Evolutionary conservation across 129 eudicot genomes (phyloP).

Genomic region (Solidago caesia): DNA sequence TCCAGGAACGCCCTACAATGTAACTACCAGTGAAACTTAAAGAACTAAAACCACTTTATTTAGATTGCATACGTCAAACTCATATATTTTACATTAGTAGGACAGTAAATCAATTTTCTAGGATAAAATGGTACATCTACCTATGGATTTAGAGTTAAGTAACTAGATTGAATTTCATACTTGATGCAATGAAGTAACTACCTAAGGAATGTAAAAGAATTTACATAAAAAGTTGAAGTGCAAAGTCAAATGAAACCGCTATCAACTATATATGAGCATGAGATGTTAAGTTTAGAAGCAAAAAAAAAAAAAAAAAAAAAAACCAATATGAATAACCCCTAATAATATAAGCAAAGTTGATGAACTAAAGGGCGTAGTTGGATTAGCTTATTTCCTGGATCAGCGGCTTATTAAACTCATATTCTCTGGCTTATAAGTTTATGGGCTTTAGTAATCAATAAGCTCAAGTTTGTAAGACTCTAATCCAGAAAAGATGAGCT

Average conservation of each 20-base stretch:
- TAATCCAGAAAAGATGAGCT: too few species aligned
- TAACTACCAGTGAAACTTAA: slow-evolving; percentile 13
- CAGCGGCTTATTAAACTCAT: too few species aligned
- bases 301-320: not conserved
- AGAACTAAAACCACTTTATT: not conserved
- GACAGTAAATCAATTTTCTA: slow-evolving; percentile 7
- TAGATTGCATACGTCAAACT: not conserved
- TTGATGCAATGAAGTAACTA: not conserved
- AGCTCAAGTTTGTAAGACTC: too few species aligned
- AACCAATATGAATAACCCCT: not conserved
- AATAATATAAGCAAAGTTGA: not conserved
- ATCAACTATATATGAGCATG: not conserved
- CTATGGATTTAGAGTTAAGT: not conserved
- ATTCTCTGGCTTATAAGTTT: too few species aligned
- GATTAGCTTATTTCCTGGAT: too few species aligned
- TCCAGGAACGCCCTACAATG: slow-evolving; percentile 68
- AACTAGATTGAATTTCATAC: not conserved
- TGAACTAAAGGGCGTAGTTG: too few species aligned
- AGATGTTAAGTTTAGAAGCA: not conserved
- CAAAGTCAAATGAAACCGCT: not conserved
- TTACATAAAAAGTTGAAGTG: not conserved
- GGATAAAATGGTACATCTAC: not conserved
- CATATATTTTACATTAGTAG: not conserved
- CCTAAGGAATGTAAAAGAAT: not conserved
- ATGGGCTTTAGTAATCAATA: too few species aligned